These are phyloP conservation scores for Chenopodium quinoa DNA, from an alignment of 148 eudicot species.

Conservation along the genomic window DNA sequence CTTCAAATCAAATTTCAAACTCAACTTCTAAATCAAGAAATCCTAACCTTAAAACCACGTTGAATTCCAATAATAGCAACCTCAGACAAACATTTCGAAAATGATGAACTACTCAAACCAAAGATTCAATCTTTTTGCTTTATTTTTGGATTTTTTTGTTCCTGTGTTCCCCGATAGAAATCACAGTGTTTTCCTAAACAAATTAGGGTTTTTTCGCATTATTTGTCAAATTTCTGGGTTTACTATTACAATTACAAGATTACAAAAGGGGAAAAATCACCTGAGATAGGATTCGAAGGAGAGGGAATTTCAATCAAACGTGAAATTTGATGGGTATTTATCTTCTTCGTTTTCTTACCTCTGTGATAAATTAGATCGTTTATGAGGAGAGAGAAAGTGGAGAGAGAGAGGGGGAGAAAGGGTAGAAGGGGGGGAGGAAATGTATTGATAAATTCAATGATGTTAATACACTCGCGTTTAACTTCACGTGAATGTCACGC, in stretches of 20 bases:
- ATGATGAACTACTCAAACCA: neutral
- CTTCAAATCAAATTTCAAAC: neutral
- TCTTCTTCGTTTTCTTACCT: neutral
- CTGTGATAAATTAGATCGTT: slow-evolving; percentile 16
- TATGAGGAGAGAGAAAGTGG: slow-evolving; percentile 1
- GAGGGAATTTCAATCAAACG: slow-evolving; percentile 4
- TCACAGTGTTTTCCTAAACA: neutral
- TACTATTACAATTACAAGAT: neutral
- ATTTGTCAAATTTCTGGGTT: neutral
- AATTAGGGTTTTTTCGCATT: slow-evolving; percentile 9
- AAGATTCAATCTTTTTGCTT: slow-evolving; percentile 20
- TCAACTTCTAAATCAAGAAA: slow-evolving; percentile 12
- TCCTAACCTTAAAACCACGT: slow-evolving; percentile 17
- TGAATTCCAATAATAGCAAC: slow-evolving; percentile 16
- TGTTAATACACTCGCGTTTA: neutral
- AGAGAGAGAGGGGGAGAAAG: neutral
- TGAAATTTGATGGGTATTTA: neutral
- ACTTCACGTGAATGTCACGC: neutral
- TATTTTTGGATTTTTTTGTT: neutral
- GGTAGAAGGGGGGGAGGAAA: no score
- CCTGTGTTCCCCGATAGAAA: neutral
- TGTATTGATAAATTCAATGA: neutral
- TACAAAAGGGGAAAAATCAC: neutral
- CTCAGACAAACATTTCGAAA: neutral
- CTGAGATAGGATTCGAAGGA: neutral